A percentile compares a stretch with the other conserved stretches of the same genome.
Conservation (phyloP, 768 basidiomycete species). For the Botryobasidium botryosum region DNA sequence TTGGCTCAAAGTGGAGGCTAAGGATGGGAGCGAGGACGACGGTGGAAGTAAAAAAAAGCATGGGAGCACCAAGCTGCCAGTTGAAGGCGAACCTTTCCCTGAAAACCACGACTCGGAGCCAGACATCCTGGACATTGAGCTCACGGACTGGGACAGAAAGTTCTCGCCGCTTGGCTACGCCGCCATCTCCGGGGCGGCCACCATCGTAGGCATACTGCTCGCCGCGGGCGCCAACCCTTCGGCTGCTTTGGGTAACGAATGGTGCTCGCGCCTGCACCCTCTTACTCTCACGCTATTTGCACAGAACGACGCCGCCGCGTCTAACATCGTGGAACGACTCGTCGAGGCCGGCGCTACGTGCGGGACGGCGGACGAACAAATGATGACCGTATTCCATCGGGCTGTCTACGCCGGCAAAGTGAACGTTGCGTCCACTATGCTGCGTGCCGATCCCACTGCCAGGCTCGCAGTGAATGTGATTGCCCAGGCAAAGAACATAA, state of each 20-base stretch:
- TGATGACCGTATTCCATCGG: slow-evolving; percentile 20
- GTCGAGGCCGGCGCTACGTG: slow-evolving; percentile 18
- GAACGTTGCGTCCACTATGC: slow-evolving; percentile 16
- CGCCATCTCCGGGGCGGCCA: slow-evolving; percentile 26
- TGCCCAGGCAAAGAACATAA: no score
- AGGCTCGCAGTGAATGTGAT: slow-evolving; percentile 19
- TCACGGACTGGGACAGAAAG: slow-evolving; percentile 40
- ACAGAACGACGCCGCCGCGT: slow-evolving; percentile 14
- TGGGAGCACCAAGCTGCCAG: neutral
- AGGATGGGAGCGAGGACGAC: slow-evolving; percentile 23
- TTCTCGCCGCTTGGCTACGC: slow-evolving; percentile 29
- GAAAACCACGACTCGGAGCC: slow-evolving; percentile 34
- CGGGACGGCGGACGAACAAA: slow-evolving; percentile 17
- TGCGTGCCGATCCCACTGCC: slow-evolving; percentile 19
- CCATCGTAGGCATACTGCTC: slow-evolving; percentile 31
- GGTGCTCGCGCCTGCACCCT: slow-evolving; percentile 13
- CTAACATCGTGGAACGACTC: slow-evolving; percentile 17
- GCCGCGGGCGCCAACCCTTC: slow-evolving; percentile 31
- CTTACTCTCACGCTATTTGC: slow-evolving; percentile 18
- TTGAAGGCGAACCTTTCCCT: slow-evolving; percentile 21
- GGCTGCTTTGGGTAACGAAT: slow-evolving; percentile 19
- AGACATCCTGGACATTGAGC: slow-evolving; percentile 38
- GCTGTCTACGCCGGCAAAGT: slow-evolving; percentile 15
- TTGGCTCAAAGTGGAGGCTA: slow-evolving; percentile 7
- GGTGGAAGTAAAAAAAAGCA: slow-evolving; percentile 9